Evolutionary conservation across 2,329 filamentous ascomycete genomes (phyloP).

Genomic region (Chaetomiaceae sp.): DNA sequence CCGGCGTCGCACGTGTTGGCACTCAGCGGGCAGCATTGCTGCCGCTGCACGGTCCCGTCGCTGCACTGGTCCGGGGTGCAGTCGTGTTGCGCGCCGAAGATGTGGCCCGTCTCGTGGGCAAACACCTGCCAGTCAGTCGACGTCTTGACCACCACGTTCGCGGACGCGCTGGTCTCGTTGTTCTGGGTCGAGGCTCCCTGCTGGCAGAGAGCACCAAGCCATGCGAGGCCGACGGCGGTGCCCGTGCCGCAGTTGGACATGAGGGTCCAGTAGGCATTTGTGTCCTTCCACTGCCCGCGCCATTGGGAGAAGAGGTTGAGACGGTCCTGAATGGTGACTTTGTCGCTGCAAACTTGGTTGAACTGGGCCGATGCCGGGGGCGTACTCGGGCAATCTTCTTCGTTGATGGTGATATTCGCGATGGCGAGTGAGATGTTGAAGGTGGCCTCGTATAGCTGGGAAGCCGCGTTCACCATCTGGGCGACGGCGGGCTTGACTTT

Average conservation of each 20-base stretch:
- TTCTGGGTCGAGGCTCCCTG: slow-evolving; percentile 49
- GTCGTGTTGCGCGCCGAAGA: slow-evolving; percentile 93
- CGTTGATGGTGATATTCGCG: slow-evolving; percentile 74
- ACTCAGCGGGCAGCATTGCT: slow-evolving; percentile 74
- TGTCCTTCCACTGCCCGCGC: slow-evolving; percentile 71
- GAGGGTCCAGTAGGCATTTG: slow-evolving; percentile 89
- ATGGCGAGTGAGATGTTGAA: slow-evolving; percentile 95
- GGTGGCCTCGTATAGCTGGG: slow-evolving; percentile 76
- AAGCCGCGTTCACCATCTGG: slow-evolving; percentile 76
- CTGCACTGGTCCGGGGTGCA: slow-evolving; percentile 67
- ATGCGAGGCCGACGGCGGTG: slow-evolving; percentile 82
- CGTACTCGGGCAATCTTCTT: slow-evolving; percentile 65
- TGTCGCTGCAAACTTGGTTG: slow-evolving; percentile 69
- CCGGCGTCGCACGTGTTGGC: slow-evolving; percentile 63
- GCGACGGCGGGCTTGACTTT: slow-evolving; percentile 72
- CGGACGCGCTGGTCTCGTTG: slow-evolving; percentile 70
- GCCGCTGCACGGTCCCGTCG: slow-evolving; percentile 47
- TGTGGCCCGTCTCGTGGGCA: slow-evolving; percentile 90
- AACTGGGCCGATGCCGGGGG: slow-evolving; percentile 64
- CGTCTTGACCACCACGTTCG: slow-evolving; percentile 84
- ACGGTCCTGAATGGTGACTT: slow-evolving; percentile 63
- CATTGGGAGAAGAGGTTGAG: slow-evolving; percentile 84
- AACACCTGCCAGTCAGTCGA: slow-evolving; percentile 90
- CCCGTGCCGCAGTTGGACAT: slow-evolving; percentile 76
- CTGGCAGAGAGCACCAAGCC: slow-evolving; percentile 82